Base-by-base conservation (phyloP, 192 early-diverging fungal species). In the Pilaira anomala region DNA sequence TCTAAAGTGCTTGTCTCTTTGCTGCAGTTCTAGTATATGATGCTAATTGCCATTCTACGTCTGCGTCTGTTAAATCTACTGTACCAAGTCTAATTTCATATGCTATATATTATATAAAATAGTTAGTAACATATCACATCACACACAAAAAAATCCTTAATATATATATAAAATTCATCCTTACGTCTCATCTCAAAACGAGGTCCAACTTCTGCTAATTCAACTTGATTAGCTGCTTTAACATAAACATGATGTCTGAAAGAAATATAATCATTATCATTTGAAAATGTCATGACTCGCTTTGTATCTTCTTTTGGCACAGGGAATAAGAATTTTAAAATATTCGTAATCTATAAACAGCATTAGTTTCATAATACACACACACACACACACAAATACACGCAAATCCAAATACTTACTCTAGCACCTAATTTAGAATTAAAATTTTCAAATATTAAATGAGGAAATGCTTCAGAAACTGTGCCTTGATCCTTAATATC, bases 31-130 rank as follows among this genome's bases (percentile, higher is more conserved):
- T 77, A 58, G 87, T 86, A 79, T 94, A 99, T 30, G 94, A 94
- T 65, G 92, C 84, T 65, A 93, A 83, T 12, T 92, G 93, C 95
- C 95, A 99, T 80, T 99, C 97, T 44, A 88, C 90, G 70, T 99
- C 97, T 29, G 97, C 97, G 48, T 94, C 91, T 45, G 86, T 84
- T 65, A 95, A 84, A 53, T 99, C 97, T 24, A 93, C 88, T 0
- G 97, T 99, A 59, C 94, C 95, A 53, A 97, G 73, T 63, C 92
- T 88, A 78, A 99, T 98, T 72, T 99, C 93, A 73, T 94, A 99
- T 48, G 90, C 87, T 92, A 66, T 54, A 58, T 36, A 9, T 3
- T 36, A 36, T 9, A 36, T 9, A 36, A 36, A 36, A 36, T 9
- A 6, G 33, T 36, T 36, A 36, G 30, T 9, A 36, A 5, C 33